Conservation (phyloP, 2,329 filamentous ascomycete species). For the Emergomyces orientalis region DNA sequence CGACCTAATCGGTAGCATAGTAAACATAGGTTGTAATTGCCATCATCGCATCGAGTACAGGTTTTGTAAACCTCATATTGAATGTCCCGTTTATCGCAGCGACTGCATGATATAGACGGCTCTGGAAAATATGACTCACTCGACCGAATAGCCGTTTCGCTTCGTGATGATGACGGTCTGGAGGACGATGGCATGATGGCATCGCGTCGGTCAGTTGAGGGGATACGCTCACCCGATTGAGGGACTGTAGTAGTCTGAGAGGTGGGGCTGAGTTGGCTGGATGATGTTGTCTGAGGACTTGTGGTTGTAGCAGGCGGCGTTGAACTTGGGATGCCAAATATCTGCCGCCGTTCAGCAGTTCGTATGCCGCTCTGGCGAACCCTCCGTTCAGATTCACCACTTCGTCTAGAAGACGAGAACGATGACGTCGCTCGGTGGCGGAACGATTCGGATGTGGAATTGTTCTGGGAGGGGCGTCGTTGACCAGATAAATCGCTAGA, state of each 20-base stretch:
- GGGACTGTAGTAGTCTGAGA: background rate
- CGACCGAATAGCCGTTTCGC: constrained; percentile 20
- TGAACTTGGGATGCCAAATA: constrained; percentile 5
- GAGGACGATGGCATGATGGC: constrained; percentile 17
- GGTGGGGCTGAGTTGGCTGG: background rate
- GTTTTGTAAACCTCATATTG: constrained; percentile 82
- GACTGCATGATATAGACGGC: constrained; percentile 63
- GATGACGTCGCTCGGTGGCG: constrained; percentile 4
- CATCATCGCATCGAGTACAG: constrained; percentile 60
- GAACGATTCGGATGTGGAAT: background rate
- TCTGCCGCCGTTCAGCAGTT: background rate
- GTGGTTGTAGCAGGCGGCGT: background rate
- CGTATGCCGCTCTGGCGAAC: background rate
- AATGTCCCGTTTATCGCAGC: constrained; percentile 62
- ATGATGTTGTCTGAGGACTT: background rate
- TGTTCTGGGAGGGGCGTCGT: constrained; percentile 12
- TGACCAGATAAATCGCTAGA: constrained; percentile 52
- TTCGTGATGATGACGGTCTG: constrained; percentile 26
- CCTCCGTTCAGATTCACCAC: constrained; percentile 3
- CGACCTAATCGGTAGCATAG: constrained; percentile 67
- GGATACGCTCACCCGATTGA: background rate
- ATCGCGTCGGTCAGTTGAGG: constrained; percentile 1
- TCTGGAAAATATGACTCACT: constrained; percentile 47
- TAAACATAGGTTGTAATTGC: constrained; percentile 69
- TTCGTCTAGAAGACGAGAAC: background rate